Conservation (phyloP, 768 basidiomycete species). For the Epithele typhae region DNA sequence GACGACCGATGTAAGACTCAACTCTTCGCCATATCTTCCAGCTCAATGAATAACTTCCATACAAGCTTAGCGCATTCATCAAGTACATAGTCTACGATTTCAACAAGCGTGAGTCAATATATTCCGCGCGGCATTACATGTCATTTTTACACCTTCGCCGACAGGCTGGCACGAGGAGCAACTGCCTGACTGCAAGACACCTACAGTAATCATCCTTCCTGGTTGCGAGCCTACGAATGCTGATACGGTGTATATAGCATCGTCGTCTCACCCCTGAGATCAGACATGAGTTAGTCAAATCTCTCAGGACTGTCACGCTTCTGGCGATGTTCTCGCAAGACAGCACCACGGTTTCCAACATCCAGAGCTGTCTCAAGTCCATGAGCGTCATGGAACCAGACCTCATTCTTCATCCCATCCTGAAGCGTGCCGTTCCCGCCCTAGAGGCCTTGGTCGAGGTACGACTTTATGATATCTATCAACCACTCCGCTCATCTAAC, state of each 20-base stretch:
- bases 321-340: conserved; percentile 92
- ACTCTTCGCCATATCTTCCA: neutral
- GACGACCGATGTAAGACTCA: conserved; percentile 60
- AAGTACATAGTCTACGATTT: conserved; percentile 83
- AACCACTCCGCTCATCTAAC: neutral
- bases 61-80: conserved; percentile 76
- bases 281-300: conserved; percentile 81
- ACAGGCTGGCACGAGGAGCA: conserved; percentile 79
- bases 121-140: neutral
- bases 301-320: conserved; percentile 73
- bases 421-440: conserved; percentile 82
- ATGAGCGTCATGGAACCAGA: conserved; percentile 85
- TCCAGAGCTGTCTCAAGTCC: conserved; percentile 76
- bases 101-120: conserved; percentile 57
- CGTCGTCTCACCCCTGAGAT: conserved; percentile 75
- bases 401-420: conserved; percentile 72
- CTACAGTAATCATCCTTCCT: conserved; percentile 36
- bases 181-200: conserved; percentile 75
- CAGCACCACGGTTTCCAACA: conserved; percentile 64
- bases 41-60: too few species aligned
- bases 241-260: conserved; percentile 33
- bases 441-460: conserved; percentile 88
- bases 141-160: conserved; percentile 3
- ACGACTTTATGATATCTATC: too few species aligned
- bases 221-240: neutral